These are phyloP conservation scores for Fusarium caatingaense DNA, from an alignment of 2,329 filamentous ascomycete species.

Conservation along the genomic window DNA sequence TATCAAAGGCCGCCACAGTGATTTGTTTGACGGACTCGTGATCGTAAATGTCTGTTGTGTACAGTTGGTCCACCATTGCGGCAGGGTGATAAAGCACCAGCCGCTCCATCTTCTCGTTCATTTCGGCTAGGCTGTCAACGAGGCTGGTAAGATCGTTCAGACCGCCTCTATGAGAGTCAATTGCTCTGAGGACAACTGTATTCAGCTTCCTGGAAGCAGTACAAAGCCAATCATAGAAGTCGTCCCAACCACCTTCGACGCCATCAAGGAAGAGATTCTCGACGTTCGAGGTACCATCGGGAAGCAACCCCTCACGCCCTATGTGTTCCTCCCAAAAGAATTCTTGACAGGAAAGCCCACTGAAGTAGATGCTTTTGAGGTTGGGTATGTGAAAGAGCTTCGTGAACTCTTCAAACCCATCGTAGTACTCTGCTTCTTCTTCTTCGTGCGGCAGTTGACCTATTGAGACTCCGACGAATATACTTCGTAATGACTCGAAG, in stretches of 20 bases:
- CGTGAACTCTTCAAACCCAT: not conserved
- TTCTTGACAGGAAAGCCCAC: not conserved
- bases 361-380: conserved; percentile 18
- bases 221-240: accelerated
- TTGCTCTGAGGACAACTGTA: conserved; percentile 4
- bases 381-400: conserved; percentile 8
- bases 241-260: not conserved
- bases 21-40: not conserved
- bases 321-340: not conserved
- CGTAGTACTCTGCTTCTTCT: not conserved
- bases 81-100: not conserved
- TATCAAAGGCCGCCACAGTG: not conserved
- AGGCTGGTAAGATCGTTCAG: not conserved
- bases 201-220: not conserved
- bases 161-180: accelerated
- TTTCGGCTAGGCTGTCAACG: not conserved
- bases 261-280: conserved; percentile 21
- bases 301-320: not conserved
- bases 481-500: conserved; percentile 19
- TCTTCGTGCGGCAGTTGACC: not conserved
- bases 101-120: not conserved
- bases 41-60: accelerated
- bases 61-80: accelerated
- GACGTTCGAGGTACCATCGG: not conserved
- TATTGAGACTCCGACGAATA: conserved; percentile 7